These are phyloP conservation scores for Candida maris DNA, from an alignment of 805 yeast genomes.

Conservation along the genomic window DNA sequence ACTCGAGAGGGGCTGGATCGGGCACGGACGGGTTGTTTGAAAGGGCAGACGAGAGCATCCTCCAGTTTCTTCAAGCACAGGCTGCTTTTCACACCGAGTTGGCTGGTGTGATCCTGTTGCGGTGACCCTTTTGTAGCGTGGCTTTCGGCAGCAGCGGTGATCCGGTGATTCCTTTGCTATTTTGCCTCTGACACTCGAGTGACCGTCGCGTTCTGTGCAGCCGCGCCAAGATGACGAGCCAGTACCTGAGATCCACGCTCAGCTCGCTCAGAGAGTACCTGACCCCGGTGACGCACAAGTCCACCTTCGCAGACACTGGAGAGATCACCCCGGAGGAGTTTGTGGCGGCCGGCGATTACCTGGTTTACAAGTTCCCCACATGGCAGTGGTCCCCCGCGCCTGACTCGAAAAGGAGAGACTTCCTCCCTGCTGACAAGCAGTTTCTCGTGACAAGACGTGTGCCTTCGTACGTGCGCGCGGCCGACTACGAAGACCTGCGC, in stretches of 20 bases:
- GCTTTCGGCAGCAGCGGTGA: too few relatives aligned
- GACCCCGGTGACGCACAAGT: conserved; percentile 85
- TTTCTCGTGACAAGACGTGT: conserved; percentile 85
- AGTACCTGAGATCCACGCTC: conserved; percentile 62
- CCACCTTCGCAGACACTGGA: conserved; percentile 83
- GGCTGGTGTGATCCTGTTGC: too few relatives aligned
- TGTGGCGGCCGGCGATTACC: conserved; percentile 89
- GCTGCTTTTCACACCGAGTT: too few relatives aligned
- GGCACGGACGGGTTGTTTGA: too few relatives aligned
- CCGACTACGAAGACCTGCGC: conserved; percentile 40
- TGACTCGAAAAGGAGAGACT: conserved; percentile 52
- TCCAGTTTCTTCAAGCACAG: too few relatives aligned
- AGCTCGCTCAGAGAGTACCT: conserved; percentile 87
- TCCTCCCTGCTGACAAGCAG: conserved; percentile 84
- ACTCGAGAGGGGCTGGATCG: too few relatives aligned
- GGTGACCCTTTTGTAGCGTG: too few relatives aligned
- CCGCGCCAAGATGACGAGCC: conserved; percentile 27
- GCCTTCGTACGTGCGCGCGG: conserved; percentile 76
- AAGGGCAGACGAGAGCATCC: too few relatives aligned
- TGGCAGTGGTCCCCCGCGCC: conserved; percentile 87
- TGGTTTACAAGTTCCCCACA: conserved; percentile 89
- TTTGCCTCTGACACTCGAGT: too few relatives aligned
- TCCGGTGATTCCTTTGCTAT: too few relatives aligned
- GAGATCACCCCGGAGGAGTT: conserved; percentile 96
- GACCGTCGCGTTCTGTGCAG: too few relatives aligned